Evolutionary conservation across 2,329 filamentous ascomycete species (phyloP).

Genomic region (Chlorencoelia australis): DNA sequence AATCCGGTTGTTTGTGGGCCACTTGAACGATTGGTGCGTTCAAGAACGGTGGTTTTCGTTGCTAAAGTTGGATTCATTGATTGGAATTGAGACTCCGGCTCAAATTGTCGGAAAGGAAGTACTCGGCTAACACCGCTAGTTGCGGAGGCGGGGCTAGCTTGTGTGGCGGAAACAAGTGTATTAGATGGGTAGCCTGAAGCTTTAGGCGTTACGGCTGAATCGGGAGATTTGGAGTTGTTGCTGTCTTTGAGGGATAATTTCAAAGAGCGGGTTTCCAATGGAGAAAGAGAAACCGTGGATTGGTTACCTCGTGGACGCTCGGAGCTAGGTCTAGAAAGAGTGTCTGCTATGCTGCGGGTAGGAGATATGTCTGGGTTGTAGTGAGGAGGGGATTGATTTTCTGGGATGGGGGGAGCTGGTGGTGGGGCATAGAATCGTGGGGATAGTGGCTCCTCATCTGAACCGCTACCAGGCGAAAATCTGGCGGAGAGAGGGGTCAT

Average conservation of each 20-base stretch:
- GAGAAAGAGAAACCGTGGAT: not conserved
- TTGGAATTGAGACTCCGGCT: slow-evolving; percentile 44
- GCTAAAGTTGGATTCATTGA: slow-evolving; percentile 28
- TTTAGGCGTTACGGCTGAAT: slow-evolving; percentile 5
- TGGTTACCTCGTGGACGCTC: not conserved
- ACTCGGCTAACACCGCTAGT: too few relatives aligned
- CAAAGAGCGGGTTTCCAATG: slow-evolving; percentile 4
- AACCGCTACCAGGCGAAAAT: slow-evolving; percentile 42
- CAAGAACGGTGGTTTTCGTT: slow-evolving; percentile 56
- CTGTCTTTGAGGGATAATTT: slow-evolving; percentile 13
- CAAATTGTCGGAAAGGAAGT: slow-evolving; percentile 54
- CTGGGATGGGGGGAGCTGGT: slow-evolving; percentile 46
- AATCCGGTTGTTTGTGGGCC: slow-evolving; percentile 39
- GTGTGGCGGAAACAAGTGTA: slow-evolving; percentile 3
- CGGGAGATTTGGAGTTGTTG: slow-evolving; percentile 12
- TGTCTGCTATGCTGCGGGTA: slow-evolving; percentile 21
- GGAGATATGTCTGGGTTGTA: slow-evolving; percentile 14
- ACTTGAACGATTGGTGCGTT: slow-evolving; percentile 44
- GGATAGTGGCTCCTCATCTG: slow-evolving; percentile 48
- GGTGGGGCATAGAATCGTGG: slow-evolving; percentile 48
- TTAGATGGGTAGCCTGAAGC: too few relatives aligned
- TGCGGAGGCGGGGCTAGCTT: slow-evolving; percentile 11
- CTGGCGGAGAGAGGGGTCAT: slow-evolving; percentile 52
- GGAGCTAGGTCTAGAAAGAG: slow-evolving; percentile 13
- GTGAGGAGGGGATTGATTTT: slow-evolving; percentile 32